Evolutionary conservation across 228 moss, liverwort and hornwort genomes (phyloP).

Genomic region (Sphagnum fallax): DNA sequence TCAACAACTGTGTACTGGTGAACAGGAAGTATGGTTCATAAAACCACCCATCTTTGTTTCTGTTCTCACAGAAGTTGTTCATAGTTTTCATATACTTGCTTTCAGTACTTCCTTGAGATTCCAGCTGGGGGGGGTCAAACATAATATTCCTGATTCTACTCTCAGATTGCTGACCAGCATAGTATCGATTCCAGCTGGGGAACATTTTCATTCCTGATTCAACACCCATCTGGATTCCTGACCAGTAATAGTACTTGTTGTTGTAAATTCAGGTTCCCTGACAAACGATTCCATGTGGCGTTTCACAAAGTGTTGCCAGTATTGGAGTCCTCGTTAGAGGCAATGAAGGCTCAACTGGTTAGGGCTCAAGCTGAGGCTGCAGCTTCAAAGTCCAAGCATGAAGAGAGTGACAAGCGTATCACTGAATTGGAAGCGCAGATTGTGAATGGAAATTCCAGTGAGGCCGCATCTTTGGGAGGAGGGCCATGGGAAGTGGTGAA

Average conservation of each 20-base stretch:
- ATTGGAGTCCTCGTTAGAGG: constrained; percentile 25
- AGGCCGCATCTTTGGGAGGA: no score
- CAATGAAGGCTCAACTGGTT: constrained; percentile 12
- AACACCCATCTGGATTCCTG: neutral
- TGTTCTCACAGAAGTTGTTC: no score
- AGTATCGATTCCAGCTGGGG: no score
- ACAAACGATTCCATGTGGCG: constrained; percentile 1
- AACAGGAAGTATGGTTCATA: constrained; percentile 4
- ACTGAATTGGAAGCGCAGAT: no score
- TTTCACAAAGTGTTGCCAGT: constrained; percentile 20
- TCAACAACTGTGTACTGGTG: constrained; percentile 3
- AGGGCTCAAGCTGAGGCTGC: constrained; percentile 9
- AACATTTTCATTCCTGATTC: neutral
- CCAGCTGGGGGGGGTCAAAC: no score
- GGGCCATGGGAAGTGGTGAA: no score
- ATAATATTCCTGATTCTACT: no score
- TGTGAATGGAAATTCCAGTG: no score
- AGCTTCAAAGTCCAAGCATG: constrained; percentile 9
- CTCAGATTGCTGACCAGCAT: no score
- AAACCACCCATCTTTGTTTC: no score
- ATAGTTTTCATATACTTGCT: no score
- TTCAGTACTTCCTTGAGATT: no score
- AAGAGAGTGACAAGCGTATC: constrained; percentile 3
- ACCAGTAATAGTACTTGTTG: neutral
- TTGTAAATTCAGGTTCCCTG: constrained; percentile 1